Percentiles rank a stretch among this genome's conserved stretches.
Evolutionary conservation across 306 rosid genomes (phyloP).

Genomic region (Phaseolus lunatus): DNA sequence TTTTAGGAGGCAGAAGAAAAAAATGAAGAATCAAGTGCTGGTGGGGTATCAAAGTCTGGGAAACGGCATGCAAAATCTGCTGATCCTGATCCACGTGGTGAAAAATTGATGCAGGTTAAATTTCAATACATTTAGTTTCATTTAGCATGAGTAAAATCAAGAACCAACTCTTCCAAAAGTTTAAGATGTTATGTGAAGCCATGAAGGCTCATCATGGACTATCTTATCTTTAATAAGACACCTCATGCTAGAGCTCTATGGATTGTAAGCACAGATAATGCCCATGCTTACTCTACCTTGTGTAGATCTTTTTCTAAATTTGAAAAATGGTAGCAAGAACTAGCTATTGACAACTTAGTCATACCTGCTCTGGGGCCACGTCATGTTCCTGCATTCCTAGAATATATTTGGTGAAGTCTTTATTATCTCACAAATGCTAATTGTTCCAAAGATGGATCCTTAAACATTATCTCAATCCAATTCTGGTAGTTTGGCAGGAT

Average conservation of each 20-base stretch:
- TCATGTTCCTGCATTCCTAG: neutral
- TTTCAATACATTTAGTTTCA: constrained; percentile 27
- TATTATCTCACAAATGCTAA: neutral
- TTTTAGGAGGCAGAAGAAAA: constrained; percentile 92
- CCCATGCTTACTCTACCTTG: neutral
- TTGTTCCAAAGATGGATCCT: neutral
- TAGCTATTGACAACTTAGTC: neutral
- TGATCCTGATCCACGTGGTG: constrained; percentile 92
- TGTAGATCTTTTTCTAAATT: neutral
- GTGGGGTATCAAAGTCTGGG: constrained; percentile 80
- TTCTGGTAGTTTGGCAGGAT: neutral
- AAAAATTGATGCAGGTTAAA: constrained; percentile 89
- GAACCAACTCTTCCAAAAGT: constrained; percentile 19
- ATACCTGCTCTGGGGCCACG: neutral
- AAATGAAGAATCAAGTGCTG: constrained; percentile 75
- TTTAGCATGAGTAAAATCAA: constrained; percentile 7
- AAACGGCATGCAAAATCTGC: constrained; percentile 88
- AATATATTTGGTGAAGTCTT: neutral
- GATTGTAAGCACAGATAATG: neutral
- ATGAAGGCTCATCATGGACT: constrained; percentile 13
- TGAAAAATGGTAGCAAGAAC: neutral
- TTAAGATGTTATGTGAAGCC: constrained; percentile 19
- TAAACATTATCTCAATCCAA: neutral
- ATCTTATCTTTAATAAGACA: neutral
- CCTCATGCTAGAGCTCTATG: constrained; percentile 16